phyloP scores from a whole-genome alignment of 2,329 filamentous ascomycete species.

The Trichoderma endophyticum region DNA sequence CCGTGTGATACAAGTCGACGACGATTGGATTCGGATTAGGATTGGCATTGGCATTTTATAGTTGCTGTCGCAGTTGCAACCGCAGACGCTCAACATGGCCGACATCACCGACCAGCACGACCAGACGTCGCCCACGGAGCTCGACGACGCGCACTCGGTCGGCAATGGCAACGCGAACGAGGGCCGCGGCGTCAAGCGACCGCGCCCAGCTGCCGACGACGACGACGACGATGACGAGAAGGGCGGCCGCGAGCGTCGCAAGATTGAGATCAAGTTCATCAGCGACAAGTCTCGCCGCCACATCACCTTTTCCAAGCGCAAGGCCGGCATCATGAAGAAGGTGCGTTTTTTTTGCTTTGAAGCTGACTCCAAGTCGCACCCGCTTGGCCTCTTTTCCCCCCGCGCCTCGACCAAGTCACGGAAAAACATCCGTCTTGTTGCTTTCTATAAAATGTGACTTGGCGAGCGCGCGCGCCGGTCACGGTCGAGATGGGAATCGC shows the following conservation, averaged over 20 bases:
- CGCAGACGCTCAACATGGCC: constrained; percentile 53
- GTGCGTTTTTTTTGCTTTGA: constrained; percentile 50
- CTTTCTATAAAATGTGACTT: neutral
- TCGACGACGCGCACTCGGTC: constrained; percentile 67
- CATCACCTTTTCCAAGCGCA: constrained; percentile 99
- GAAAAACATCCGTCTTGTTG: neutral
- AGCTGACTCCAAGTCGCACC: neutral
- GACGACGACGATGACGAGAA: constrained; percentile 98
- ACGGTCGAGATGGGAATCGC: neutral
- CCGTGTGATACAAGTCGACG: constrained; percentile 22
- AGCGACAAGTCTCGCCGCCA: constrained; percentile 99
- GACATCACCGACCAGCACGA: constrained; percentile 77
- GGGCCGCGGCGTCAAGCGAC: constrained; percentile 83
- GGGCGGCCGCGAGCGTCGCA: constrained; percentile 93
- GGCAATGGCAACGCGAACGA: constrained; percentile 72
- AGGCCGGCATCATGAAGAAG: constrained; percentile 99
- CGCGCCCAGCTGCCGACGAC: constrained; percentile 80
- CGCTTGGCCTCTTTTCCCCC: neutral
- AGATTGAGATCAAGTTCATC: constrained; percentile 99
- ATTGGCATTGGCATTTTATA: constrained; percentile 20
- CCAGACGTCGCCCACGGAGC: constrained; percentile 69
- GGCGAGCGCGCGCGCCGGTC: neutral
- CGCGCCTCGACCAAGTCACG: neutral
- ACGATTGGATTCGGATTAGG: constrained; percentile 22
- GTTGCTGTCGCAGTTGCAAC: constrained; percentile 19